A percentile compares a stretch with the other conserved stretches of the same genome.
phyloP scores from a whole-genome alignment of 1,284 basidiomycete species.

The Apiotrichum montevideense region DNA sequence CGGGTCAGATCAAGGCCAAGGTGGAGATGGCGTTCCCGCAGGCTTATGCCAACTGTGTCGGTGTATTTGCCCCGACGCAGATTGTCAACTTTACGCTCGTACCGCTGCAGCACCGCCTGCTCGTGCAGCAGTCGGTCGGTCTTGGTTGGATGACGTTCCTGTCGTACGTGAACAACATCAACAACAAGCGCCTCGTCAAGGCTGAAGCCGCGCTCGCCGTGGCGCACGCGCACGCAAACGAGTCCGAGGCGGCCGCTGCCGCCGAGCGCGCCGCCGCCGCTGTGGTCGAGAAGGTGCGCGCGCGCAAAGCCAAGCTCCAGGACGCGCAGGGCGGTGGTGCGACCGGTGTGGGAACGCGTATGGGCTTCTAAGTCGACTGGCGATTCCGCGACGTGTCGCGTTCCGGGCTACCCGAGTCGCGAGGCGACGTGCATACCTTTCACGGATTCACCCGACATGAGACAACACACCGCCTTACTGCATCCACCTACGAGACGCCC shows the following conservation, averaged over 20 bases:
- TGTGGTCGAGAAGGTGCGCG: slow-evolving; percentile 19
- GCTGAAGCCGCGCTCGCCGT: slow-evolving; percentile 18
- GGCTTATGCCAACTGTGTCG: slow-evolving; percentile 37
- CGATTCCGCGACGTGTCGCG: too few relatives aligned
- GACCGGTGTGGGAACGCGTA: slow-evolving; percentile 30
- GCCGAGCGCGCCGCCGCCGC: slow-evolving; percentile 16
- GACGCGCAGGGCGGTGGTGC: slow-evolving; percentile 30
- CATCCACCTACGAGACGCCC: too few relatives aligned
- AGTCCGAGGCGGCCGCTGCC: slow-evolving; percentile 1
- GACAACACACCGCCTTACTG: too few relatives aligned
- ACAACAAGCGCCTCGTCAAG: slow-evolving; percentile 27
- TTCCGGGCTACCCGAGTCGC: too few relatives aligned
- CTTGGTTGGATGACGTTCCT: slow-evolving; percentile 61
- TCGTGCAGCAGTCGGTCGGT: slow-evolving; percentile 68
- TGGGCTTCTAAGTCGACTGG: slow-evolving; percentile 16
- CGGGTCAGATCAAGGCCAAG: slow-evolving; percentile 34
- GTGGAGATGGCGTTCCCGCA: slow-evolving; percentile 36
- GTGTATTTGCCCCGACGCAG: slow-evolving; percentile 72
- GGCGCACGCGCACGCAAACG: slow-evolving; percentile 12
- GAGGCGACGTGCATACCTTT: too few relatives aligned
- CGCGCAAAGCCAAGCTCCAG: slow-evolving; percentile 19
- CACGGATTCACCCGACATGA: too few relatives aligned
- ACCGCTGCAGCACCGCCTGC: slow-evolving; percentile 71
- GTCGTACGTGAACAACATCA: slow-evolving; percentile 38
- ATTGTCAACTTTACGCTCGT: slow-evolving; percentile 73